Percentiles rank a stretch among this genome's conserved stretches.
Evolutionary conservation across 768 basidiomycete genomes (phyloP).

Genomic region (Calvatia gigantea): DNA sequence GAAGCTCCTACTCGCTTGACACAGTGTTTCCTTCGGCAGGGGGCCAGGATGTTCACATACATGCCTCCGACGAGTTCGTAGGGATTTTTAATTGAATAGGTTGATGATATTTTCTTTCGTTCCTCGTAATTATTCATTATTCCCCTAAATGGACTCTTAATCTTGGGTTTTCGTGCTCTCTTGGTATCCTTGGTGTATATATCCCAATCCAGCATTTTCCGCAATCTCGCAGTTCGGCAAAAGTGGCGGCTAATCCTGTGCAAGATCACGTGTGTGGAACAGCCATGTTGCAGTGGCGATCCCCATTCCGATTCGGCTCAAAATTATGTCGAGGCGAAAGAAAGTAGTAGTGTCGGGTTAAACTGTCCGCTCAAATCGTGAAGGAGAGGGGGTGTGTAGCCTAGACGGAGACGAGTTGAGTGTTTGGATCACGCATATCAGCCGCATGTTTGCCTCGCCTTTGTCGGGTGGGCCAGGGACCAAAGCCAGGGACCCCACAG

Average conservation of each 20-base stretch:
- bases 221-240: background rate
- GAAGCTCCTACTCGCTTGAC: constrained; percentile 48
- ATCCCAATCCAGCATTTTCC: background rate
- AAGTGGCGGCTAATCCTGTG: background rate
- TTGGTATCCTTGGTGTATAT: background rate
- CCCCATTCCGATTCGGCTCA: background rate
- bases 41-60: constrained; percentile 46
- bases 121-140: background rate
- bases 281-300: background rate
- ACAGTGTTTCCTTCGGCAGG: constrained; percentile 51
- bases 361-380: too few species aligned
- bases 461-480: background rate
- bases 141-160: too few species aligned
- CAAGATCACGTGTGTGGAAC: background rate
- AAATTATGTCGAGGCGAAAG: background rate
- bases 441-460: constrained; percentile 5
- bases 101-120: background rate
- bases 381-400: background rate
- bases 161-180: background rate
- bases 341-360: too few species aligned
- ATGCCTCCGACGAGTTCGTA: constrained; percentile 16
- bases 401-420: background rate
- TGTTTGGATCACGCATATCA: background rate
- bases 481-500: background rate
- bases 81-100: background rate